Evolutionary conservation across 2,329 filamentous ascomycete genomes (phyloP), one percentile per base, ranked within the genome.

Genomic region (Pseudocercospora musae): DNA sequence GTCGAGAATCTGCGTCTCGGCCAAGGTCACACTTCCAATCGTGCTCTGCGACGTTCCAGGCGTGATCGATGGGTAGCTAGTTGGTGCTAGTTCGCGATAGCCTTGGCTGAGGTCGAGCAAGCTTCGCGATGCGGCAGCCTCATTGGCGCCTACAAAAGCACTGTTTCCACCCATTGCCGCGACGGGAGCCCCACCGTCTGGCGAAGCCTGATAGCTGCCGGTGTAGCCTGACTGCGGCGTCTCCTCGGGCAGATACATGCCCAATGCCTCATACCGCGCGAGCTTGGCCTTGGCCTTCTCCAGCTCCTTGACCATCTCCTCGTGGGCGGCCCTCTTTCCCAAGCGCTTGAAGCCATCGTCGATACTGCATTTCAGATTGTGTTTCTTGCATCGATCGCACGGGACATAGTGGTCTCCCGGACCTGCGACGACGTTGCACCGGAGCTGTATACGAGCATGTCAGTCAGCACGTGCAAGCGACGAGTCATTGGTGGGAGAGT

Each of bases 321-420:
- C 90, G 76, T 94, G 90, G 75, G 91, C 90, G 67, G 87, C 90
- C 46, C 90, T 85, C 80, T 95, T 95, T 66, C 90, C 89, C 18
- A 93, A 82, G 69, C 90, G 87, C 82, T 92, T 93, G 79, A 94
- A 94, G 76, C 92, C 92, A 71, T 89, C 90, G 76, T 94, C 90
- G 76, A 95, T 94, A 76, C 91, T 91, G 82, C 91, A 95, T 65
- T 88, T 85, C 64, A 94, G 87, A 77, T 89, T 90, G 72, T 93
- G 85, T 71, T 91, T 90, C 74, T 85, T 85, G 78, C 91, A 95
- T 60, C 91, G 84, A 58, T 87, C 87, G 79, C 91, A 95, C 70
- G 86, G 86, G 71, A 87, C 85, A 75, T 92, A 93, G 18, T 70
- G 67, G 40, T 72, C 71, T 59, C 71, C 70, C 4, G 90, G 90